phyloP scores from a whole-genome alignment of 257 asterid genomes.

The Verbascum thapsus region DNA sequence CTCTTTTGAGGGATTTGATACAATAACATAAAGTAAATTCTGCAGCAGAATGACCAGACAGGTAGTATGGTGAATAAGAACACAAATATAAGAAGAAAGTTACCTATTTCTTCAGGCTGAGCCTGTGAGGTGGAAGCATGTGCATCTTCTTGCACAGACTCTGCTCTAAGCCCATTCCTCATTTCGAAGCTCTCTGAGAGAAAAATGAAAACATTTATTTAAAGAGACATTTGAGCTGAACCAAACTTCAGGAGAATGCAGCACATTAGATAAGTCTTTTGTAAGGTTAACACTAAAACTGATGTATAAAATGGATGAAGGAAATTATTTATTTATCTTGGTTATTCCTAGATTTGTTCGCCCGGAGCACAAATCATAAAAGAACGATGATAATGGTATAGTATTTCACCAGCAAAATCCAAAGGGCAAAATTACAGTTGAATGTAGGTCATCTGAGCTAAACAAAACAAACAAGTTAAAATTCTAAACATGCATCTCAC shows the following conservation, averaged over 20 bases:
- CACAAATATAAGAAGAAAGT: neutral
- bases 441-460: neutral
- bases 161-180: constrained; percentile 37
- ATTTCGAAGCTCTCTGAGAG: constrained; percentile 35
- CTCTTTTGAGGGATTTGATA: neutral
- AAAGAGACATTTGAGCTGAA: neutral
- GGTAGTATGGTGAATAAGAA: neutral
- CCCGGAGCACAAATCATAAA: neutral
- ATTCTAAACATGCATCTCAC: neutral
- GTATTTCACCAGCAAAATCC: neutral
- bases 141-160: constrained; percentile 37
- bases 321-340: neutral
- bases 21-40: neutral
- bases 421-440: constrained; percentile 1
- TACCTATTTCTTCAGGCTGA: constrained; percentile 47
- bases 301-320: neutral
- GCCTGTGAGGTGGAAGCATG: constrained; percentile 31
- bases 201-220: neutral
- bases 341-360: neutral
- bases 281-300: constrained; percentile 1
- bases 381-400: neutral
- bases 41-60: constrained; percentile 3
- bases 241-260: constrained; percentile 15
- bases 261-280: neutral
- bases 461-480: neutral